Percentiles rank a stretch among this genome's conserved stretches.
These are phyloP conservation scores for Bonia amplexicaulis DNA, from an alignment of 176 grass and related monocot species.

Conservation along the genomic window DNA sequence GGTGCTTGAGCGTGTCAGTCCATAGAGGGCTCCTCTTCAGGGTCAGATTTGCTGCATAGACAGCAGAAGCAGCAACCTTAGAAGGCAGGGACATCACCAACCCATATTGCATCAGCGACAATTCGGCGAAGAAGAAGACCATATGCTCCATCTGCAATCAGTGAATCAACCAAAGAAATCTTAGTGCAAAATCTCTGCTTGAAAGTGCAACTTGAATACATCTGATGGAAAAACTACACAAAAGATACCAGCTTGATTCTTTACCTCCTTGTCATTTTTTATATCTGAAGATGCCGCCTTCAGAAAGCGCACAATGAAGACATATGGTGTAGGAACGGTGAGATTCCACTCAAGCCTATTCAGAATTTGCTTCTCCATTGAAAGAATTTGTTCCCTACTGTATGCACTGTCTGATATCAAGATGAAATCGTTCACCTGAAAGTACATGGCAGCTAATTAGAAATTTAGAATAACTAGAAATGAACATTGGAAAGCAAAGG, in stretches of 20 bases:
- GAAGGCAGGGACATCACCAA: slow-evolving; percentile 56
- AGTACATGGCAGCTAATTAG: neutral
- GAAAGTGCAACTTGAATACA: neutral
- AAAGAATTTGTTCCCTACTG: slow-evolving; percentile 70
- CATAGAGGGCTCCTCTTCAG: slow-evolving; percentile 68
- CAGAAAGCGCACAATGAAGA: slow-evolving; percentile 76
- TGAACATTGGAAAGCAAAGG: neutral
- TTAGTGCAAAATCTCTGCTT: neutral
- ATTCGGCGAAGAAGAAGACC: slow-evolving; percentile 89
- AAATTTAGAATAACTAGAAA: slow-evolving; percentile 7
- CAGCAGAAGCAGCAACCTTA: slow-evolving; percentile 69
- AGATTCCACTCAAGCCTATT: slow-evolving; percentile 93
- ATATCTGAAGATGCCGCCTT: slow-evolving; percentile 48
- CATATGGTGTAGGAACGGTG: slow-evolving; percentile 75
- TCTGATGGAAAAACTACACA: neutral
- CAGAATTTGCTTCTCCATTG: slow-evolving; percentile 80
- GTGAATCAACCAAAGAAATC: neutral
- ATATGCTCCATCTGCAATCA: slow-evolving; percentile 71
- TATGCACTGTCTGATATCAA: slow-evolving; percentile 84
- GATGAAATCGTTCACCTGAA: slow-evolving; percentile 92
- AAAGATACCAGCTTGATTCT: neutral
- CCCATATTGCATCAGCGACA: slow-evolving; percentile 72
- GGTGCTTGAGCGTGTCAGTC: slow-evolving; percentile 76
- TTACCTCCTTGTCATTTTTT: slow-evolving; percentile 64
- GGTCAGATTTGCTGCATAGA: slow-evolving; percentile 80